Conservation (phyloP, 2,329 filamentous ascomycete genomes). For the Colletotrichum tropicale region DNA sequence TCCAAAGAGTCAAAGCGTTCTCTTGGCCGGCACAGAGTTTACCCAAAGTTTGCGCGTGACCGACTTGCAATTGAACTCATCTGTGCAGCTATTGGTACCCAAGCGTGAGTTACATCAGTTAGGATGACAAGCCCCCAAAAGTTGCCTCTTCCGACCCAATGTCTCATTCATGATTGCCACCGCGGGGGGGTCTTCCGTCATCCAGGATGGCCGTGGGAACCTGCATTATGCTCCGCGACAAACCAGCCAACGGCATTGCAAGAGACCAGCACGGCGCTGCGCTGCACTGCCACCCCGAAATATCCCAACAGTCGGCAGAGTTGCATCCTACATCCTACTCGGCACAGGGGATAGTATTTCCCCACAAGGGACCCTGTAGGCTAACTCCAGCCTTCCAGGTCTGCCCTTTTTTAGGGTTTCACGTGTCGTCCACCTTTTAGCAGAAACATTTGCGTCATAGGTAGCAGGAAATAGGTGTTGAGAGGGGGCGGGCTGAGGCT, state of each 20-base stretch:
- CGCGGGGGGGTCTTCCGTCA: not conserved
- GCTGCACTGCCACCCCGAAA: not conserved
- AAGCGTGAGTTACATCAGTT: not conserved
- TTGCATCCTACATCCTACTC: not conserved
- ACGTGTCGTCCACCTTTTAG: not conserved
- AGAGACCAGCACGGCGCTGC: not conserved
- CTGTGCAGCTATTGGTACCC: not conserved
- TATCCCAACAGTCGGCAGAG: not conserved
- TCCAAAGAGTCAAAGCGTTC: not conserved
- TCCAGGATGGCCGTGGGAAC: not conserved
- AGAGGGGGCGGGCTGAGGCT: not conserved
- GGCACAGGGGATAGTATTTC: not conserved
- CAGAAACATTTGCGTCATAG: slow-evolving; percentile 20
- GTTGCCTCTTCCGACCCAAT: not conserved
- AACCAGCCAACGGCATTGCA: not conserved
- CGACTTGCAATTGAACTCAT: not conserved
- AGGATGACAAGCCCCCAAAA: not conserved
- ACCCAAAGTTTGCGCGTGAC: not conserved
- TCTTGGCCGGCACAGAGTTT: not conserved
- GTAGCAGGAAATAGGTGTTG: not conserved
- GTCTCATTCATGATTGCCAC: not conserved
- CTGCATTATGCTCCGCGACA: not conserved
- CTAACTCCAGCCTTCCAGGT: not conserved
- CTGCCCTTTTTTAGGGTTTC: not conserved
- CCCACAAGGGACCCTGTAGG: slow-evolving; percentile 4